Evolutionary conservation across 73 alveolate genomes (phyloP).

Genomic region (Tetrahymena borealis): DNA sequence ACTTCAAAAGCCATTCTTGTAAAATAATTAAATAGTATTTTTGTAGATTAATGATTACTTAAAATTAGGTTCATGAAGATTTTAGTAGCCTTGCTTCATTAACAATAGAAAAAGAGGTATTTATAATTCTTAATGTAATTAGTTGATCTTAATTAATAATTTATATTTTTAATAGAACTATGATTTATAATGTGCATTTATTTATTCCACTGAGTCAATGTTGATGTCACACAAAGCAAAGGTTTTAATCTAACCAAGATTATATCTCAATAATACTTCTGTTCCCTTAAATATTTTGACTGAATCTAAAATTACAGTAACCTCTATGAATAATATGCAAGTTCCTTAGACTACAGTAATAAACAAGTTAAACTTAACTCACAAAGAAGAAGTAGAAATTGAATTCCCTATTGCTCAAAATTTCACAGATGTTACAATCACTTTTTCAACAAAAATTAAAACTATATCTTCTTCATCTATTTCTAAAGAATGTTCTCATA

Average conservation of each 20-base stretch:
- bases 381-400: too few relatives aligned
- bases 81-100: constrained; percentile 55
- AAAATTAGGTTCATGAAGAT: too few relatives aligned
- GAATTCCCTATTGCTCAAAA: too few relatives aligned
- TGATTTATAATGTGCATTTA: constrained; percentile 27
- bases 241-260: constrained; percentile 34
- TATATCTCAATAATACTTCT: constrained; percentile 15
- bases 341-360: constrained; percentile 39
- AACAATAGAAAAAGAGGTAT: background rate
- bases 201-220: constrained; percentile 39
- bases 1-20: too few relatives aligned
- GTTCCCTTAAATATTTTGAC: constrained; percentile 21
- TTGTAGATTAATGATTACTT: too few relatives aligned
- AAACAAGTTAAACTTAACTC: too few relatives aligned
- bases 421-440: too few relatives aligned
- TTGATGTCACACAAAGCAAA: constrained; percentile 42
- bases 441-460: too few relatives aligned
- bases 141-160: background rate
- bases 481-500: too few relatives aligned
- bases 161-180: constrained; percentile 15
- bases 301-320: background rate
- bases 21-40: too few relatives aligned
- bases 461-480: too few relatives aligned
- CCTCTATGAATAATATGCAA: constrained; percentile 25
- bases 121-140: constrained; percentile 33